Conservation (phyloP, 2,329 filamentous ascomycete species). For the Fusarium solani-melongenae region DNA sequence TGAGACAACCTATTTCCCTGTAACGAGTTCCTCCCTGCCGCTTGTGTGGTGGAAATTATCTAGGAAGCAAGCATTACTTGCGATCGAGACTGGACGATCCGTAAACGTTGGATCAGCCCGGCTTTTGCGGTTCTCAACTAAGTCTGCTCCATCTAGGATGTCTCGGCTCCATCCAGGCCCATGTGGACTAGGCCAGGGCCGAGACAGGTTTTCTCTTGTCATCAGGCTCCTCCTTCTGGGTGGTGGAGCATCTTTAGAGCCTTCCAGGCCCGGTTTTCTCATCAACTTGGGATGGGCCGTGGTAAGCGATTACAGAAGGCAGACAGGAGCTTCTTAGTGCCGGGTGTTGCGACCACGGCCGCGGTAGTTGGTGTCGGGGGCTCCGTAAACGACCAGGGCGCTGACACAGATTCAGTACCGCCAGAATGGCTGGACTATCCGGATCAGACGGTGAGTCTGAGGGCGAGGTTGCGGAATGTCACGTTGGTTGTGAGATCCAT, state of each 20-base stretch:
- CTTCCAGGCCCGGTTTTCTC: constrained; percentile 18
- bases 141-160: constrained; percentile 1
- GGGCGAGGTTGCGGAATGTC: constrained; percentile 30
- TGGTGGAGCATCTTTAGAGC: constrained; percentile 4
- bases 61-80: not conserved
- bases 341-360: constrained; percentile 10
- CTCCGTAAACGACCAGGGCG: constrained; percentile 22
- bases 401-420: constrained; percentile 18
- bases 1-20: constrained; percentile 13
- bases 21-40: not conserved
- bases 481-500: constrained; percentile 34
- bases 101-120: not conserved
- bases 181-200: constrained; percentile 26
- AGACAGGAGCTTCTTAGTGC: constrained; percentile 11
- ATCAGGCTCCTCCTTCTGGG: constrained; percentile 3
- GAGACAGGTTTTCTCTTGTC: constrained; percentile 8
- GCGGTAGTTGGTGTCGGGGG: constrained; percentile 33
- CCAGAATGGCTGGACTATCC: constrained; percentile 31
- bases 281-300: constrained; percentile 7
- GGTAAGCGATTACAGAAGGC: not conserved
- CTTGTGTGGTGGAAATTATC: not conserved
- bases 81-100: not conserved
- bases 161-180: constrained; percentile 28
- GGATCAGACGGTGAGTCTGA: constrained; percentile 23
- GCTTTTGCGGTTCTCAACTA: not conserved